Base-by-base conservation (phyloP, 2,329 filamentous ascomycete species). In the Raffaelea arxii region DNA sequence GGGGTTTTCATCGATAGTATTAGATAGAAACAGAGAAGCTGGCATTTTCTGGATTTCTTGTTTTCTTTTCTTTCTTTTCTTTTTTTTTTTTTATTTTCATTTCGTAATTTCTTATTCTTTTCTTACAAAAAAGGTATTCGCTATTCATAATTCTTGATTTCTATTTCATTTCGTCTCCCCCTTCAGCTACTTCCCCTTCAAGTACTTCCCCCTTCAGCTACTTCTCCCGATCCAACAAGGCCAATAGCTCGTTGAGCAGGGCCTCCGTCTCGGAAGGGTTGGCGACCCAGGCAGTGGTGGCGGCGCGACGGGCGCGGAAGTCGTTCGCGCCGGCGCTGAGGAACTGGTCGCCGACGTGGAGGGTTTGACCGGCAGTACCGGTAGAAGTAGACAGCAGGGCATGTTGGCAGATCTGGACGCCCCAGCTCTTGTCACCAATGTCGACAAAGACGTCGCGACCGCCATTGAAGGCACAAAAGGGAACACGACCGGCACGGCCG, bases 361-460 rank as follows among this genome's bases (percentile, higher is more conserved):
- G 71, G 9, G 90, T 96, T n/a, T n/a, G n/a, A n/a, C n/a, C n/a
- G n/a, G n/a, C n/a, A n/a, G n/a, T n/a, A n/a, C n/a, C n/a, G n/a
- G n/a, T n/a, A n/a, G n/a, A n/a, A n/a, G n/a, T n/a, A n/a, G n/a
- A n/a, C 18, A 46, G 18, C 35, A 54, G 43, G 1, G 49, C 51
- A 43, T 54, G 51, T 68, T 98, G 92, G 62, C 90, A 96, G 4
- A 90, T 88, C 27, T 86, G 75, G 3, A 98, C 92, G 53, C 92
- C 92, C 85, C 90, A 94, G 45, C 84, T 89, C 68, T 98, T 98
- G 68, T 98, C 92, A 47, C 92, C 92, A 59, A 98, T 96, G 62
- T 98, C 92, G 46, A 98, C 90, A 65, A 98, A 98, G 37, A 97
- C 89, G 62, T 98, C 92, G 51, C 92, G 91, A 11, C 92, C 92